These are phyloP conservation scores for Phytopythium vexans DNA, from an alignment of 352 stramenopile genomes.

Conservation along the genomic window DNA sequence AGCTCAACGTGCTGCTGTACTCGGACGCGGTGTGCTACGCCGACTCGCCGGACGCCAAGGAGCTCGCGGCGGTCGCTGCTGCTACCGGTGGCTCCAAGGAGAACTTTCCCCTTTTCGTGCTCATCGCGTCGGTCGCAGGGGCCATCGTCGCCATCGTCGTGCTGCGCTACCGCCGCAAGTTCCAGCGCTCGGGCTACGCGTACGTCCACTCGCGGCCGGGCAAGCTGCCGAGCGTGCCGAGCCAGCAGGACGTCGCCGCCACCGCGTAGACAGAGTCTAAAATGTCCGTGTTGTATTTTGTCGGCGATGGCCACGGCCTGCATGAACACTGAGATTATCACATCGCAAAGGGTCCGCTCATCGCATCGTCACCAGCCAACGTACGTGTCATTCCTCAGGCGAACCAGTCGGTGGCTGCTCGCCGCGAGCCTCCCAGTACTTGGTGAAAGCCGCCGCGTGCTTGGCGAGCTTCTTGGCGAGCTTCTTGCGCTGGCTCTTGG, in stretches of 20 bases:
- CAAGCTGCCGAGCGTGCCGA: slow-evolving; percentile 21
- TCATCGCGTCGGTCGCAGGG: slow-evolving; percentile 34
- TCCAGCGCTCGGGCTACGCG: slow-evolving; percentile 55
- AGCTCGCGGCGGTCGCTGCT: slow-evolving; percentile 15
- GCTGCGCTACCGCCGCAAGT: slow-evolving; percentile 39
- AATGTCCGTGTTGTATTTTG: too few species aligned
- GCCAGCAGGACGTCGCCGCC: slow-evolving; percentile 1
- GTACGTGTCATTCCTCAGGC: slow-evolving; percentile 2
- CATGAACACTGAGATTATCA: background rate
- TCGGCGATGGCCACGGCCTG: too few species aligned
- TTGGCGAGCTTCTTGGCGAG: slow-evolving; percentile 70
- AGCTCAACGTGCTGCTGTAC: slow-evolving; percentile 53
- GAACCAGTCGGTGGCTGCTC: too few species aligned
- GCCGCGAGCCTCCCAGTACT: slow-evolving; percentile 42
- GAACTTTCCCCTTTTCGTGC: slow-evolving; percentile 30
- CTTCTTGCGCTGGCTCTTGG: slow-evolving; percentile 78
- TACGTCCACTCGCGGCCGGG: slow-evolving; percentile 52
- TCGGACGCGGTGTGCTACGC: slow-evolving; percentile 52
- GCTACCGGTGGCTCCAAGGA: slow-evolving; percentile 1
- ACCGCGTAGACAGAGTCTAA: slow-evolving; percentile 1
- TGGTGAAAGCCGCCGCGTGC: slow-evolving; percentile 61
- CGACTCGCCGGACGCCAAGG: slow-evolving; percentile 10
- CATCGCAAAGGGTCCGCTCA: slow-evolving; percentile 3
- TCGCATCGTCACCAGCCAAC: background rate
- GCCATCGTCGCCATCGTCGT: slow-evolving; percentile 30